Percentiles rank a stretch among this genome's conserved stretches.
These are phyloP conservation scores for Sclerotinia borealis DNA, from an alignment of 2,329 filamentous ascomycete genomes.

Conservation along the genomic window DNA sequence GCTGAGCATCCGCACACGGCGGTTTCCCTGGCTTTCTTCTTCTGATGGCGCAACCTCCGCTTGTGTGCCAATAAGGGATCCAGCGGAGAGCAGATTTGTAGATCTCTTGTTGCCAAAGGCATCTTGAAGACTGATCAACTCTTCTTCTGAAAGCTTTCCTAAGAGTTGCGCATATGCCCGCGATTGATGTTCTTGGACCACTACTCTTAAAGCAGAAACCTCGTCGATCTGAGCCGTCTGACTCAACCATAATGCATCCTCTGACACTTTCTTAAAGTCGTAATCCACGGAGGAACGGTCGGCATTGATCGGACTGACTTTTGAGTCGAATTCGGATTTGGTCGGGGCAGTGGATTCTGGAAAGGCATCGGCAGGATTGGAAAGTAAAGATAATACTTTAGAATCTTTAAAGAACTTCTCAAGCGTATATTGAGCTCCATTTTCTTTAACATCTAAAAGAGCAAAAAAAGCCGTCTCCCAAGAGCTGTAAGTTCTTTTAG, in stretches of 20 bases:
- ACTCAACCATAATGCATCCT: slow-evolving; percentile 81
- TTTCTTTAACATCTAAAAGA: slow-evolving; percentile 50
- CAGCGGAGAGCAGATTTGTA: slow-evolving; percentile 48
- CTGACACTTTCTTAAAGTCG: slow-evolving; percentile 73
- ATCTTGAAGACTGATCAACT: slow-evolving; percentile 68
- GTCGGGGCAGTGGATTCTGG: slow-evolving; percentile 53
- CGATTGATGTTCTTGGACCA: slow-evolving; percentile 77
- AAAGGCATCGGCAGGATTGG: slow-evolving; percentile 64
- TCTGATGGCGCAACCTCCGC: slow-evolving; percentile 44
- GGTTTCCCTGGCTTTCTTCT: slow-evolving; percentile 57
- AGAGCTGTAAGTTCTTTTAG: slow-evolving; percentile 39
- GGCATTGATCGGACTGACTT: slow-evolving; percentile 80
- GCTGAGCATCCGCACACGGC: slow-evolving; percentile 61
- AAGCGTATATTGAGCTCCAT: slow-evolving; percentile 50
- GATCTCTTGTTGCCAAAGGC: slow-evolving; percentile 61
- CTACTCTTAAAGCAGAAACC: slow-evolving; percentile 72
- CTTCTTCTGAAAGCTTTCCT: slow-evolving; percentile 68
- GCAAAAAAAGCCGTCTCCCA: slow-evolving; percentile 56
- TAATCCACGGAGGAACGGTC: slow-evolving; percentile 63
- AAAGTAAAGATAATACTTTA: slow-evolving; percentile 62
- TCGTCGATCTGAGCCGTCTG: slow-evolving; percentile 73
- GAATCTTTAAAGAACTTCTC: slow-evolving; percentile 63
- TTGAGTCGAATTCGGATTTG: slow-evolving; percentile 71
- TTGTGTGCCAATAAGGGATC: slow-evolving; percentile 32
- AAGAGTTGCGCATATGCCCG: slow-evolving; percentile 68